Evolutionary conservation across 2,329 filamentous ascomycete genomes (phyloP).

Genomic region (Sporothrix sp.): DNA sequence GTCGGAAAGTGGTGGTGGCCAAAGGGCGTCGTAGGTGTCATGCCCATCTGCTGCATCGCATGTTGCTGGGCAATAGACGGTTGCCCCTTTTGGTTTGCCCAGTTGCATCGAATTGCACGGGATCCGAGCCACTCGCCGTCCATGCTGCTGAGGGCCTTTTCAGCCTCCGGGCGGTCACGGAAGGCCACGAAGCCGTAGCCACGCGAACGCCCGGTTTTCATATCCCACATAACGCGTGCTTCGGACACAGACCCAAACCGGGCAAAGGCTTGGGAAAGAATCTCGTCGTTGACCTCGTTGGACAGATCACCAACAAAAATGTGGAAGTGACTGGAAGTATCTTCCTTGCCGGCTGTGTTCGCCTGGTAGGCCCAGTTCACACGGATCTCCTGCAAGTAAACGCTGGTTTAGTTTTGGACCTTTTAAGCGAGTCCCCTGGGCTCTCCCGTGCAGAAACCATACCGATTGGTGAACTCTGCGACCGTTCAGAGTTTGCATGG

Average conservation of each 20-base stretch:
- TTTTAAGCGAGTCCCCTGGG: background rate
- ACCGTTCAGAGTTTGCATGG: constrained; percentile 94
- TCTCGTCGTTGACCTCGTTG: constrained; percentile 97
- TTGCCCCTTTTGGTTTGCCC: constrained; percentile 99
- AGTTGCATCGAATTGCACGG: constrained; percentile 97
- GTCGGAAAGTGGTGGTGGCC: constrained; percentile 97
- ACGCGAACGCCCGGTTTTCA: constrained; percentile 97
- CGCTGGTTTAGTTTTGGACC: background rate
- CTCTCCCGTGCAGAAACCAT: no score
- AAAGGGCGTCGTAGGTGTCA: constrained; percentile 93
- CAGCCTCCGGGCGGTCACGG: constrained; percentile 84
- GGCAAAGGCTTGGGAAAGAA: constrained; percentile 86
- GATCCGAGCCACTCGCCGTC: constrained; percentile 98
- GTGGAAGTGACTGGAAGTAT: constrained; percentile 96
- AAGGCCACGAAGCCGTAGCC: constrained; percentile 98
- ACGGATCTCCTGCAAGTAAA: constrained; percentile 67
- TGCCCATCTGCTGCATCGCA: constrained; percentile 93
- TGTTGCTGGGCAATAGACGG: constrained; percentile 97
- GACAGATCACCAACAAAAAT: constrained; percentile 97
- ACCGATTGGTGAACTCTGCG: constrained; percentile 92
- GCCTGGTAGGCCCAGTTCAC: constrained; percentile 99
- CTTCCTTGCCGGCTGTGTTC: constrained; percentile 87
- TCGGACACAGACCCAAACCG: constrained; percentile 94
- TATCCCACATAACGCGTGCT: constrained; percentile 99
- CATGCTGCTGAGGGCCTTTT: constrained; percentile 95